Evolutionary conservation across 805 yeast genomes (phyloP), one percentile per base, ranked within the genome.

Genomic region (Saturnispora silvae): DNA sequence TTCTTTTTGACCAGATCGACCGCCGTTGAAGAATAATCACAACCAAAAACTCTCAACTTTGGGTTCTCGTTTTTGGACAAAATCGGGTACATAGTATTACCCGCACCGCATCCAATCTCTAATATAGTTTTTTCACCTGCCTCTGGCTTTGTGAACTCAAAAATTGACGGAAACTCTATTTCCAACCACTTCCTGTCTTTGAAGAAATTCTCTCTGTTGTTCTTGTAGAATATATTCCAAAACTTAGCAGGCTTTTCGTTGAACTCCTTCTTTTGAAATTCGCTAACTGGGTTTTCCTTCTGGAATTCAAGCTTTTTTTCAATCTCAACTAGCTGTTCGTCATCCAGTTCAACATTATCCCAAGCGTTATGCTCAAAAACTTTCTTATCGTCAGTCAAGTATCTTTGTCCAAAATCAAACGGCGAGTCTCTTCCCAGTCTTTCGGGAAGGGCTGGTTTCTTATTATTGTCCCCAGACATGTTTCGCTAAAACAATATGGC

Each of bases 311-410:
- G 80, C 54, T 79, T 75, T 48, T 69, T 76, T 51, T 80, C 70
- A 17, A 45, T 43, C 30, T 37, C 40, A 9, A 20, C 37, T 11
- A 77, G 57, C 55, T 92, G 96, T 48, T 85, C 95, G 36, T 81
- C 86, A 34, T 94, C 96, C 95, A 96, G 87, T 52, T 85, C 95
- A 24, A 86, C 96, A 55, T 92, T 95, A 56, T 92, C 98, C 84
- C 92, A 81, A 0, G 98, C 98, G 55, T 92, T 92, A 54, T 81
- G 94, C 42, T 72, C 70, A 77, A 94, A 92, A 1, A 92, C 95
- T 20, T 85, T 86, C 4, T 79, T 76, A 13, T 77, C 81, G 33
- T 77, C 72, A 3, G 70, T 70, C 40, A 92, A 63, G 45, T 61
- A 74, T 39, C 98, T 66, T 55, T 85, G 94, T 9, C 98, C 98